phyloP scores from a whole-genome alignment of 305 asterid species.

The Fraxinus xanthoxyloides region DNA sequence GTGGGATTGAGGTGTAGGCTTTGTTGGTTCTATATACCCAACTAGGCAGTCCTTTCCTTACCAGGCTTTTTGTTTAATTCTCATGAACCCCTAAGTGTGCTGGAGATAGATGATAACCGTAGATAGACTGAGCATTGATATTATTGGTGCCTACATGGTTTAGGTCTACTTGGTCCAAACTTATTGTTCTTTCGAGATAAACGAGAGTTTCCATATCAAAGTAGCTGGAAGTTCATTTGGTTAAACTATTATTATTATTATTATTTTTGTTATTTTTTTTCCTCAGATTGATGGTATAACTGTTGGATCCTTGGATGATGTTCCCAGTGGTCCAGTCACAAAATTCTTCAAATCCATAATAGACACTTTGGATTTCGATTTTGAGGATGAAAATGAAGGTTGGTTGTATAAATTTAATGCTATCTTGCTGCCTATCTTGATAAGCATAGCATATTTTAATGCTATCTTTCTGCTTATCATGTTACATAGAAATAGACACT shows the following conservation, averaged over 20 bases:
- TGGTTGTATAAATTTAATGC: conserved; percentile 18
- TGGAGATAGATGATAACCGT: not conserved
- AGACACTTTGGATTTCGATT: conserved; percentile 89
- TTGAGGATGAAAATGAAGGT: conserved; percentile 96
- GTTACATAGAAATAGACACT: not conserved
- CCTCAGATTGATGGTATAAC: conserved; percentile 82
- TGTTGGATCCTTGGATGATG: conserved; percentile 84
- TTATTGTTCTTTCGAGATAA: not conserved
- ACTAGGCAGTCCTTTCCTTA: not conserved
- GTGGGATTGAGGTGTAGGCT: not conserved
- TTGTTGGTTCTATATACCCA: not conserved
- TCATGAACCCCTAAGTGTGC: not conserved
- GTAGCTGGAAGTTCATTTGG: not conserved
- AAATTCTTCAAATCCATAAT: conserved; percentile 73
- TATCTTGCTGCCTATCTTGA: conserved; percentile 7
- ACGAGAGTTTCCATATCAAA: not conserved
- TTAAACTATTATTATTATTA: not conserved
- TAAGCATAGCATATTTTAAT: not conserved
- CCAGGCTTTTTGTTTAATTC: not conserved
- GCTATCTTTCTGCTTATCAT: not conserved
- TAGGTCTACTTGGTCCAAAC: conserved; percentile 2
- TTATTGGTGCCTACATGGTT: not conserved
- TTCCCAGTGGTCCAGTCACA: conserved; percentile 82
- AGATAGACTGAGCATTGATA: not conserved
- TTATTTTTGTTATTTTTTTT: not conserved